Evolutionary conservation across 1,284 basidiomycete species (phyloP).

Genomic region (Ceratorhiza oryzae-sativae): DNA sequence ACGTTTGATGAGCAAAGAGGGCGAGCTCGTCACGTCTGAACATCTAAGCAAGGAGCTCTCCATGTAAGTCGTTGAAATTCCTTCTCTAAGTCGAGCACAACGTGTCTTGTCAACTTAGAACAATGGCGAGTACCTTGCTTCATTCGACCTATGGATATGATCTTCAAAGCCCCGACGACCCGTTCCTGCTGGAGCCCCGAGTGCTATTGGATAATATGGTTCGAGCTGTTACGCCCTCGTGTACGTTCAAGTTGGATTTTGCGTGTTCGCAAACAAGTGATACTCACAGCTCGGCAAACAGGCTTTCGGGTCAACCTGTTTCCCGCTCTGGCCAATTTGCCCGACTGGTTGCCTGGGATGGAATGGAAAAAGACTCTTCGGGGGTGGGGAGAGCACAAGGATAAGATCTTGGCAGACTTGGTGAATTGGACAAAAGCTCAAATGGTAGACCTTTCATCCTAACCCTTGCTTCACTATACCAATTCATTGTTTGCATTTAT

Average conservation of each 20-base stretch:
- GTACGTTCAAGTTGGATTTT: no score
- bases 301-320: conserved; percentile 18
- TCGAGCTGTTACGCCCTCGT: not conserved
- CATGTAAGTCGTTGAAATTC: not conserved
- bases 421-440: conserved; percentile 29
- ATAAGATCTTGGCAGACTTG: not conserved
- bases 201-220: not conserved
- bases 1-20: not conserved
- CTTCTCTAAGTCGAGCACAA: no score
- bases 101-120: not conserved
- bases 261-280: not conserved
- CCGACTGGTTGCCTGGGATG: conserved; percentile 24
- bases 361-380: conserved; percentile 18
- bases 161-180: conserved; percentile 2
- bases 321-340: conserved; percentile 9
- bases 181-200: not conserved
- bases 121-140: conserved; percentile 1
- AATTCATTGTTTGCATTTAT: no score
- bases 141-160: conserved; percentile 13
- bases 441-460: no score
- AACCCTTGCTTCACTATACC: not conserved
- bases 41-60: not conserved
- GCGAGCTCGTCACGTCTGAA: not conserved
- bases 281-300: not conserved
- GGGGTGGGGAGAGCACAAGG: conserved; percentile 28